These are phyloP conservation scores for Debaryomyces robertsiae DNA, from an alignment of 1,139 yeast species.

Conservation along the genomic window DNA sequence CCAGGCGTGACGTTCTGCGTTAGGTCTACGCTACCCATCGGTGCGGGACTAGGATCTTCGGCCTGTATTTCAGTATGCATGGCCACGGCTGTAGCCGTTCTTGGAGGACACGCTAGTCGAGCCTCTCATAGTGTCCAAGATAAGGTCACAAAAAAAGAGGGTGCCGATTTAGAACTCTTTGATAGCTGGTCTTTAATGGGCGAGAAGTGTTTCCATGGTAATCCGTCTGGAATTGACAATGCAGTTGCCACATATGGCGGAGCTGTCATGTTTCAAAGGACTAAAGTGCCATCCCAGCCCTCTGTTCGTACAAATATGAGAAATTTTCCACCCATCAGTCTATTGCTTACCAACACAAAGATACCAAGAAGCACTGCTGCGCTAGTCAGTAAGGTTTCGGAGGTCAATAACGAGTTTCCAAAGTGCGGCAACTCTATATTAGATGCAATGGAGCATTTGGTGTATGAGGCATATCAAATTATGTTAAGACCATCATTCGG, in stretches of 20 bases:
- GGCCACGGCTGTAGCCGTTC: constrained; percentile 68
- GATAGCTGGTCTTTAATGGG: constrained; percentile 92
- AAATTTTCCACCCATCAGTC: constrained; percentile 72
- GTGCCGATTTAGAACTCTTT: constrained; percentile 58
- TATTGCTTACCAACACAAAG: constrained; percentile 80
- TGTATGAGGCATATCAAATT: constrained; percentile 66
- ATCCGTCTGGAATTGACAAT: constrained; percentile 96
- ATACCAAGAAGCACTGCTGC: constrained; percentile 87
- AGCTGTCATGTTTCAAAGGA: constrained; percentile 85
- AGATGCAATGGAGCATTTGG: constrained; percentile 68
- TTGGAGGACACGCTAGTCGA: constrained; percentile 55
- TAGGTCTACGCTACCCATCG: constrained; percentile 87
- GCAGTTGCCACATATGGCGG: constrained; percentile 97
- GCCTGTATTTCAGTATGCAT: constrained; percentile 89
- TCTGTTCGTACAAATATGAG: constrained; percentile 66
- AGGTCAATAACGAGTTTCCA: constrained; percentile 55
- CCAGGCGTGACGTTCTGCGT: constrained; percentile 64
- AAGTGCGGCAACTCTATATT: constrained; percentile 58
- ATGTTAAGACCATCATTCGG: constrained; percentile 58
- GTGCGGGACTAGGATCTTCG: constrained; percentile 96
- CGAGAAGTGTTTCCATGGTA: constrained; percentile 94
- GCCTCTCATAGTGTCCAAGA: constrained; percentile 34
- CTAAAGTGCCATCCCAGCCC: constrained; percentile 52
- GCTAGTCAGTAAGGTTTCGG: constrained; percentile 76
- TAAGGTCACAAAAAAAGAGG: constrained; percentile 36